phyloP scores from a whole-genome alignment of 2,329 filamentous ascomycete species.

The Helminthosporium solani region DNA sequence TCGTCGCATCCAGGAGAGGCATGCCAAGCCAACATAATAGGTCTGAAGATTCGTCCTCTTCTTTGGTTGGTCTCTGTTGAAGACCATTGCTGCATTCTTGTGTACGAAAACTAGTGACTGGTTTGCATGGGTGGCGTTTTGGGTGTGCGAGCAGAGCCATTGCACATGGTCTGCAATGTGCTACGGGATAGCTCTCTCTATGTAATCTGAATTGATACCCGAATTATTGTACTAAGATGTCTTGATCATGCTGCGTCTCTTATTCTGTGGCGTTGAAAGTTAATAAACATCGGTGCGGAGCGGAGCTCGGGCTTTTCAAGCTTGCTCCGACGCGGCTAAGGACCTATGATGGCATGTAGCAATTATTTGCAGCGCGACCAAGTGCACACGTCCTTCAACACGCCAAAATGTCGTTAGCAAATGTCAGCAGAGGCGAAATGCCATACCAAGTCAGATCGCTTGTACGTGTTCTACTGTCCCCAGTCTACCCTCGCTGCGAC shows the following conservation, averaged over 20 bases:
- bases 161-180: background rate
- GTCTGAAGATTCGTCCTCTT: background rate
- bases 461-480: conserved; percentile 29
- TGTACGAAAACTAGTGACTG: background rate
- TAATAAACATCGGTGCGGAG: background rate
- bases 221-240: background rate
- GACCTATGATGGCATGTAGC: conserved; percentile 27
- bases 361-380: conserved; percentile 43
- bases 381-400: conserved; percentile 11
- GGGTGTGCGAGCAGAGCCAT: background rate
- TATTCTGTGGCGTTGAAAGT: background rate
- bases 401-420: conserved; percentile 37
- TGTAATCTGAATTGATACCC: conserved; percentile 4
- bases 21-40: conserved; percentile 19
- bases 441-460: conserved; percentile 44
- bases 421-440: conserved; percentile 39
- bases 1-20: conserved; percentile 63
- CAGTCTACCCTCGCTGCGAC: background rate
- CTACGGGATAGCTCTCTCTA: background rate
- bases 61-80: background rate
- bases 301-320: conserved; percentile 30
- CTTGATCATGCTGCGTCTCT: background rate
- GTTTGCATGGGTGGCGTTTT: conserved; percentile 13
- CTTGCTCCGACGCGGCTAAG: conserved; percentile 25
- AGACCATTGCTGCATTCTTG: background rate